Evolutionary conservation across 2,329 filamentous ascomycete species (phyloP), one percentile per base, ranked within the genome.

Genomic region (Penicillium sp.): DNA sequence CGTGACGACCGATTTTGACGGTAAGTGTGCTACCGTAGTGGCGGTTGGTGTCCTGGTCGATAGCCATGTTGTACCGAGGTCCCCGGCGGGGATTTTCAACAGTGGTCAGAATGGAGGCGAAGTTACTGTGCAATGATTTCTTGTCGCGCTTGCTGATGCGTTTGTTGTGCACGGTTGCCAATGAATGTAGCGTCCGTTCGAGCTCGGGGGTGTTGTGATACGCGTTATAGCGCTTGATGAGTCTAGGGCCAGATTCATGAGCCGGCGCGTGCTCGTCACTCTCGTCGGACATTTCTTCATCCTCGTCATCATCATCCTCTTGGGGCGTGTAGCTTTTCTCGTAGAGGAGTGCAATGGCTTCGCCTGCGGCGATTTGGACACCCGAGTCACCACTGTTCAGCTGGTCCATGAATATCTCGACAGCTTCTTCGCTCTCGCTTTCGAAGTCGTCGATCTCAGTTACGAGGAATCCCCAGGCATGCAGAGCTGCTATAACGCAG

Each of bases 391-490:
- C 81, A 69, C 89, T 91, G 55, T 92, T 87, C 16, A 96, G 87
- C 72, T 96, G 92, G 44, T 96, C 91, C 37, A 90, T 86, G 63
- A 96, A 91, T 2, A 88, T 87, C 49, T 94, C 89, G 64, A 94
- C 83, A 14, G 90, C 88, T 24, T 84, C 76, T 59, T 91, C 87
- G 28, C 88, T 90, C 56, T 86, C 81, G 14, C 83, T 82, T 62
- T 90, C 85, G 39, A 92, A 79, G 64, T 93, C 89, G 3, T 92
- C 87, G 6, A 93, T 77, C 56, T 89, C 84, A 3, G 89, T 92
- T 5, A 89, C 89, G 5, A 95, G 82, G 60, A 93, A 88, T 1
- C 87, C 88, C 90, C 91, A 96, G 54, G 87, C 85, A 60, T 88
- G 83, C 1, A 95, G 78, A 0, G 91, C 90, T 0, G 90, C 89